These are phyloP conservation scores for Sclerotinia sclerotiorum DNA, from an alignment of 2,329 filamentous ascomycete species.

Conservation along the genomic window DNA sequence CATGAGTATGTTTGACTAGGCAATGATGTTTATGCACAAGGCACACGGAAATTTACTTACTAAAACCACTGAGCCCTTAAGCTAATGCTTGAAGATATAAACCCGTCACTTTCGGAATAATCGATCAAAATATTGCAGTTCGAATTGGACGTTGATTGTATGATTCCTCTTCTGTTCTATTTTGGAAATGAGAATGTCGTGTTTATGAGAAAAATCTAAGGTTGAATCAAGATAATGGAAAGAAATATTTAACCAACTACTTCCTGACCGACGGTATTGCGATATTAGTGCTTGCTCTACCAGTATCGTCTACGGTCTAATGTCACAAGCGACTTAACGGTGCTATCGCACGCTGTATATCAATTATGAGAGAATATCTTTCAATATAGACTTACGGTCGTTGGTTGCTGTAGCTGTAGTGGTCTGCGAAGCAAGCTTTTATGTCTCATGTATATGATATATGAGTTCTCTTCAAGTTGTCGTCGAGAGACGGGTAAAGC, in stretches of 20 bases:
- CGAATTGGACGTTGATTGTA: neutral
- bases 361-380: too few relatives aligned
- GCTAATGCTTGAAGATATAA: neutral
- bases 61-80: neutral
- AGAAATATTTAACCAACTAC: neutral
- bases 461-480: neutral
- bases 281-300: neutral
- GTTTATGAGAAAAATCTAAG: neutral
- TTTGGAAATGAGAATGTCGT: neutral
- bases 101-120: neutral
- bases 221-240: neutral
- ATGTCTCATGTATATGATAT: neutral
- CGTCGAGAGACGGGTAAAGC: too few relatives aligned
- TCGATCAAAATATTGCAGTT: neutral
- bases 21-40: neutral
- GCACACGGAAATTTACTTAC: neutral
- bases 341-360: neutral
- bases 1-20: neutral
- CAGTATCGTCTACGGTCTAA: neutral
- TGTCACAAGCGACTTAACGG: neutral
- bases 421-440: neutral
- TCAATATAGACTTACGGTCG: neutral
- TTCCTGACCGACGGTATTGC: neutral
- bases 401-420: neutral
- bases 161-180: neutral